These are phyloP conservation scores for Huntiella omanensis DNA, from an alignment of 2,329 filamentous ascomycete genomes.

Conservation along the genomic window DNA sequence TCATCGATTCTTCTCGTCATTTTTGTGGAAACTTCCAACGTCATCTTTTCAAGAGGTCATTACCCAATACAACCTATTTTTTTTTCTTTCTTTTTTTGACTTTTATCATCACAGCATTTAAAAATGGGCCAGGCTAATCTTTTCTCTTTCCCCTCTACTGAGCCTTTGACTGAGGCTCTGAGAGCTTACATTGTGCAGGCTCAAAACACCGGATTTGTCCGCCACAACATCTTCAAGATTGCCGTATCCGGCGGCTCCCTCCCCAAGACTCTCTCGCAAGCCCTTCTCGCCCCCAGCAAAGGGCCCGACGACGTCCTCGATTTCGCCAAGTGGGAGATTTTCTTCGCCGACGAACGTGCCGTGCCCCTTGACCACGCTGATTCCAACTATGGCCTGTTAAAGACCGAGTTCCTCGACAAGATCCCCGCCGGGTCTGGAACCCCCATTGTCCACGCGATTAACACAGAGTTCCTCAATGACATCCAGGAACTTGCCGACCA, in stretches of 20 bases:
- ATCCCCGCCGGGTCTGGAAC: constrained; percentile 48
- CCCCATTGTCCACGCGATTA: constrained; percentile 65
- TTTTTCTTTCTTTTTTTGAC: constrained; percentile 4
- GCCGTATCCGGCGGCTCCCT: constrained; percentile 88
- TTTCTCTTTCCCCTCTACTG: constrained; percentile 56
- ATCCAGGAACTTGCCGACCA: constrained; percentile 81
- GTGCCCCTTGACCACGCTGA: constrained; percentile 82
- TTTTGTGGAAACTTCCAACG: neutral
- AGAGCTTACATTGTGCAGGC: constrained; percentile 65
- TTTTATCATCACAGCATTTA: constrained; percentile 13
- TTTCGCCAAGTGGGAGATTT: constrained; percentile 88
- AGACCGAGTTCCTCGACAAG: constrained; percentile 74
- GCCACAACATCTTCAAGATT: constrained; percentile 75
- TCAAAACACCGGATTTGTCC: constrained; percentile 60
- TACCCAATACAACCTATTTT: neutral
- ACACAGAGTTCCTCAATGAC: constrained; percentile 46
- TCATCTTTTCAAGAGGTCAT: neutral
- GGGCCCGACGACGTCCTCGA: constrained; percentile 43
- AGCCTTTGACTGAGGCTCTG: constrained; percentile 56
- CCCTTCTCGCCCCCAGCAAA: constrained; percentile 43
- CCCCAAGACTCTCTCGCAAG: constrained; percentile 70
- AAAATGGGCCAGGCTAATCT: constrained; percentile 47
- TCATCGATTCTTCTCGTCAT: neutral
- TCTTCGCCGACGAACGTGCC: constrained; percentile 93
- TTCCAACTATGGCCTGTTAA: constrained; percentile 83